Evolutionary conservation across 371 early-diverging fungal genomes (phyloP).

Genomic region (Mortierella sp.): DNA sequence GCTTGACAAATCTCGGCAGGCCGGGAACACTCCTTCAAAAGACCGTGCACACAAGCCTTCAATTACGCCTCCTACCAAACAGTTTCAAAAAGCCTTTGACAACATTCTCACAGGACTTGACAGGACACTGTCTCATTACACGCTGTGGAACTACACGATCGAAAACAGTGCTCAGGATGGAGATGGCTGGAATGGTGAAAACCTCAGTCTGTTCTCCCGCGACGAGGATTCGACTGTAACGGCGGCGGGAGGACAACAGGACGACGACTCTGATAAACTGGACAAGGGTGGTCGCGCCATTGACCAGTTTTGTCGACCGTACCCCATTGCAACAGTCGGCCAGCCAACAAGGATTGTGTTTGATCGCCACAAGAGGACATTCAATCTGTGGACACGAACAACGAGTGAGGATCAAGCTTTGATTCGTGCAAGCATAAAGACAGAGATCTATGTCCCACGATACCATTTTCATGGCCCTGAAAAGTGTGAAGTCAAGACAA

Average conservation of each 20-base stretch:
- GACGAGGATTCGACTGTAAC: no score
- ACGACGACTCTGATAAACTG: conserved; percentile 1
- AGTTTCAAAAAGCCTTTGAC: conserved; percentile 63
- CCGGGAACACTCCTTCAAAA: conserved; percentile 19
- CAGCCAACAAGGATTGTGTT: conserved; percentile 23
- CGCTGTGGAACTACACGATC: conserved; percentile 75
- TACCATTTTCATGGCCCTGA: conserved; percentile 29
- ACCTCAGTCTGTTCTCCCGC: conserved; percentile 59
- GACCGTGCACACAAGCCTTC: no score
- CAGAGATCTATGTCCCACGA: conserved; percentile 37
- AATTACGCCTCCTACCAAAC: conserved; percentile 31
- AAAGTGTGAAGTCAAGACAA: conserved; percentile 12
- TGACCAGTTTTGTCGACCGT: conserved; percentile 49
- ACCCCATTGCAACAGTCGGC: conserved; percentile 42
- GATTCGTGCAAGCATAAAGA: background rate
- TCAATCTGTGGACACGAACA: conserved; percentile 19
- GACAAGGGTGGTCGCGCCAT: conserved; percentile 43
- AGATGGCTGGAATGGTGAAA: conserved; percentile 82
- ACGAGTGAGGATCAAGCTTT: no score
- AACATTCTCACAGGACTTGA: conserved; percentile 73
- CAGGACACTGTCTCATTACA: conserved; percentile 63
- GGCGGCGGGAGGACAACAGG: background rate
- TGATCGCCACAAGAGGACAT: conserved; percentile 25
- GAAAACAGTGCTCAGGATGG: conserved; percentile 68
- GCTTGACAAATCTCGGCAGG: conserved; percentile 56